phyloP scores from a whole-genome alignment of 345 rosid genomes.

The Eucalyptus guilfoylei region DNA sequence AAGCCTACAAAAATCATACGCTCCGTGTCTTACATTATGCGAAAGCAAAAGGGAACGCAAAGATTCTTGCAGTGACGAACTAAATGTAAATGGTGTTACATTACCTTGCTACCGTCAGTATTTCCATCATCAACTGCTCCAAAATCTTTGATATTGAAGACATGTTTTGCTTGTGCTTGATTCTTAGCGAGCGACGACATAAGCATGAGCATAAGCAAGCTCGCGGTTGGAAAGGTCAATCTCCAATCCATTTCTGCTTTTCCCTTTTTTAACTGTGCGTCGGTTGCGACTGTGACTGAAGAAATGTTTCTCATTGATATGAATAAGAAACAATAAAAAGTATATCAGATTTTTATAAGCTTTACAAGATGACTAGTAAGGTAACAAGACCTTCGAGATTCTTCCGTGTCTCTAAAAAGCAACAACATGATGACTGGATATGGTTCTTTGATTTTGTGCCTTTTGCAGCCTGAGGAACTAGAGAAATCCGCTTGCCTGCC shows the following conservation, averaged over 20 bases:
- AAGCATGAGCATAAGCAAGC: background rate
- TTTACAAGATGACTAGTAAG: background rate
- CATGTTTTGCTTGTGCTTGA: background rate
- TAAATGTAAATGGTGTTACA: background rate
- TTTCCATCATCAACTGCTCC: conserved; percentile 4
- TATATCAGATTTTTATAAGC: background rate
- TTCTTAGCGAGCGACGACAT: background rate
- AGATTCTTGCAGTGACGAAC: too few species aligned
- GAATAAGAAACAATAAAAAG: background rate
- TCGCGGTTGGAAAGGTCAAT: background rate
- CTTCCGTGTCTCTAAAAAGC: background rate
- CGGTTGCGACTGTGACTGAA: background rate
- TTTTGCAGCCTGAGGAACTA: background rate
- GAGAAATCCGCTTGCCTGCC: background rate
- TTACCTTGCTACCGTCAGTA: conserved; percentile 1
- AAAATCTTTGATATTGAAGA: background rate
- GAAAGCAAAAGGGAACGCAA: background rate
- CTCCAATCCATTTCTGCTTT: background rate
- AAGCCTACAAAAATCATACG: background rate
- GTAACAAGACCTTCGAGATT: background rate
- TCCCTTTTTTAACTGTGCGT: background rate
- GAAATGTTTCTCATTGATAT: background rate
- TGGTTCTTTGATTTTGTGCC: background rate
- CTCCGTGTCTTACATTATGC: background rate
- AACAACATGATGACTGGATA: background rate